Conservation (phyloP, 1,284 basidiomycete species). For the Tilletia indica region DNA sequence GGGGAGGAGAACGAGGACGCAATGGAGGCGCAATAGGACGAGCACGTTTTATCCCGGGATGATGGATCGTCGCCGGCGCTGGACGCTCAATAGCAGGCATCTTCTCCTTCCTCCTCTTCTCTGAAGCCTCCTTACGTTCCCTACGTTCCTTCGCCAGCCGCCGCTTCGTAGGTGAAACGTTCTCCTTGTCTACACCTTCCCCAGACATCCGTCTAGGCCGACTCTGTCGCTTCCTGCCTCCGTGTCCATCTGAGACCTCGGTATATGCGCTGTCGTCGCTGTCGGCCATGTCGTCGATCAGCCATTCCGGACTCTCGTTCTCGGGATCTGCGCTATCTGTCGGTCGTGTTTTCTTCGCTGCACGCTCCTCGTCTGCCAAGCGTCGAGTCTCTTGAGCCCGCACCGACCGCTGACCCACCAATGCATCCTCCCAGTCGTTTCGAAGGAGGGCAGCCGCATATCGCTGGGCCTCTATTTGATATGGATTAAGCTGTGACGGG, state of each 20-base stretch:
- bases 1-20: background rate
- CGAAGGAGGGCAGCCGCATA: constrained; percentile 54
- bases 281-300: constrained; percentile 28
- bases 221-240: background rate
- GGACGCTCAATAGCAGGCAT: too few relatives aligned
- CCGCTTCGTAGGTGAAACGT: background rate
- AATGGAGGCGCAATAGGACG: background rate
- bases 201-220: constrained; percentile 23
- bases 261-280: constrained; percentile 27
- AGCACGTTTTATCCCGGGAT: constrained; percentile 14
- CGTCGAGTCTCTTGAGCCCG: constrained; percentile 34
- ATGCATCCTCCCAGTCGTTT: constrained; percentile 58
- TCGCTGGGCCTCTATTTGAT: constrained; percentile 53
- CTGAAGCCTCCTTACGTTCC: background rate
- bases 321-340: constrained; percentile 17
- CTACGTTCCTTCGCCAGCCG: background rate
- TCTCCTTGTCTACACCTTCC: background rate
- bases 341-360: constrained; percentile 18
- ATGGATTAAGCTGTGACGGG: constrained; percentile 56
- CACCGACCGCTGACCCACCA: constrained; percentile 52
- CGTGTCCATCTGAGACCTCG: constrained; percentile 2
- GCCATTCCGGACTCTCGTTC: constrained; percentile 28
- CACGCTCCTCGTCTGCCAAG: constrained; percentile 30
- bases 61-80: background rate
- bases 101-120: background rate